These are phyloP conservation scores for Nemania bipapillata DNA, from an alignment of 2,329 filamentous ascomycete species.

Conservation along the genomic window DNA sequence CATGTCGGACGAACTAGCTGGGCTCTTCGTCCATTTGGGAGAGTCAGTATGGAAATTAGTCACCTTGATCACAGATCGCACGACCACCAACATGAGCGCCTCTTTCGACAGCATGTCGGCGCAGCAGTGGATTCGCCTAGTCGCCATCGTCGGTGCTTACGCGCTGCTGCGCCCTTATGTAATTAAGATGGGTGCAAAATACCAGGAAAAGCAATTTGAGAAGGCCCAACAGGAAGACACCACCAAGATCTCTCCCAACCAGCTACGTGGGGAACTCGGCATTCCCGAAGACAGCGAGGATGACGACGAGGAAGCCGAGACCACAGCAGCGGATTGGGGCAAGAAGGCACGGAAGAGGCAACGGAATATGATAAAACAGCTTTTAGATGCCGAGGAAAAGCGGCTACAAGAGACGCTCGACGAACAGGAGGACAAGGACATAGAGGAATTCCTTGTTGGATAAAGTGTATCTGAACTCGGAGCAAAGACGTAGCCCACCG, in stretches of 20 bases:
- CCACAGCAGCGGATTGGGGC: conserved; percentile 70
- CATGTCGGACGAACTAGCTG: conserved; percentile 50
- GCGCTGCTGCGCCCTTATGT: conserved; percentile 78
- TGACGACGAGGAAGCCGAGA: conserved; percentile 58
- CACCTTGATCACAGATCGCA: conserved; percentile 50
- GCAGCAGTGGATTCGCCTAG: conserved; percentile 72
- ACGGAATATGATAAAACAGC: conserved; percentile 71
- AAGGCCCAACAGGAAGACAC: conserved; percentile 64
- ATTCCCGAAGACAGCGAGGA: conserved; percentile 66
- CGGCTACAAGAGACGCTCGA: conserved; percentile 65
- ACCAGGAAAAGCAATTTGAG: conserved; percentile 72
- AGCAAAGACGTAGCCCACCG: conserved; percentile 14
- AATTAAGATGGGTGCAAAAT: conserved; percentile 71
- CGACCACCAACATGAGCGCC: conserved; percentile 61
- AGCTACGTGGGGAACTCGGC: conserved; percentile 67
- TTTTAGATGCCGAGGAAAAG: conserved; percentile 72
- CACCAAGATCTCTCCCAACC: conserved; percentile 71
- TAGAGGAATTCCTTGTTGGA: conserved; percentile 72
- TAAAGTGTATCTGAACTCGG: conserved; percentile 20
- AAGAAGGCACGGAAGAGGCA: conserved; percentile 76
- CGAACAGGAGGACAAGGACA: conserved; percentile 78
- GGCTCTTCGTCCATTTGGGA: conserved; percentile 48
- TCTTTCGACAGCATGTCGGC: conserved; percentile 63
- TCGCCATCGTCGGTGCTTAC: conserved; percentile 78
- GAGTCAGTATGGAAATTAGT: conserved; percentile 47